A percentile compares a stretch with the other conserved stretches of the same genome.
These are phyloP conservation scores for Rhodosporidiobolus sp. DNA, from an alignment of 768 basidiomycete species.

Conservation along the genomic window DNA sequence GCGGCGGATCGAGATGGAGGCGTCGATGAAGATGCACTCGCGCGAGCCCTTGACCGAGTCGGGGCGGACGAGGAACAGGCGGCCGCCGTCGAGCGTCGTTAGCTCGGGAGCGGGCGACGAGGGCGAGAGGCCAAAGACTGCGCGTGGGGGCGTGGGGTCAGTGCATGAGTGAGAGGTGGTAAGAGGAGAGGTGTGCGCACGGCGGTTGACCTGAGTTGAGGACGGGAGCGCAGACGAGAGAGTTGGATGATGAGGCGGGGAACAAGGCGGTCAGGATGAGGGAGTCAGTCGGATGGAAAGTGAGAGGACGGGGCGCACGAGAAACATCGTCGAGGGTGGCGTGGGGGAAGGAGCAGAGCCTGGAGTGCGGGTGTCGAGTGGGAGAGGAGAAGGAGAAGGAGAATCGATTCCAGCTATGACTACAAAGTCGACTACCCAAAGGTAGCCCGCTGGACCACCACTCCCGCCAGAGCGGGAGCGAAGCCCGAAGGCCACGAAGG, in stretches of 20 bases:
- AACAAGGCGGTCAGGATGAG: not conserved
- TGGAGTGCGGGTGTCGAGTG: no score
- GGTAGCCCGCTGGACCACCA: no score
- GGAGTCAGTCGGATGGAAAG: not conserved
- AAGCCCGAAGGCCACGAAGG: no score
- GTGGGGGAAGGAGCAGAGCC: no score
- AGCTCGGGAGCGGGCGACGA: constrained; percentile 58
- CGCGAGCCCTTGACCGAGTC: constrained; percentile 85
- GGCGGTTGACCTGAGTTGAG: constrained; percentile 30
- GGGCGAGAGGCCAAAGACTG: constrained; percentile 26
- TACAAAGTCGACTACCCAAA: not conserved
- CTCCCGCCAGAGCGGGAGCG: no score
- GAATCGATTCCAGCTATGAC: not conserved
- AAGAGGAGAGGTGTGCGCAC: not conserved
- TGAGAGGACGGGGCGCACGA: constrained; percentile 11
- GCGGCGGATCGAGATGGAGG: constrained; percentile 87
- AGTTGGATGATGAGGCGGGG: not conserved
- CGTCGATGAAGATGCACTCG: constrained; percentile 98
- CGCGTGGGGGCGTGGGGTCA: no score
- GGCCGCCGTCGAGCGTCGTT: constrained; percentile 86
- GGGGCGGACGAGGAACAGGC: constrained; percentile 84
- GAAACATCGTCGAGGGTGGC: constrained; percentile 14
- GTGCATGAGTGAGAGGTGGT: fast-evolving
- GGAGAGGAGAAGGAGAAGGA: not conserved
- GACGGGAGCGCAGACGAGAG: not conserved